Base-by-base conservation (phyloP, 805 yeast genomes). In the Yamadazyma kitorensis region DNA sequence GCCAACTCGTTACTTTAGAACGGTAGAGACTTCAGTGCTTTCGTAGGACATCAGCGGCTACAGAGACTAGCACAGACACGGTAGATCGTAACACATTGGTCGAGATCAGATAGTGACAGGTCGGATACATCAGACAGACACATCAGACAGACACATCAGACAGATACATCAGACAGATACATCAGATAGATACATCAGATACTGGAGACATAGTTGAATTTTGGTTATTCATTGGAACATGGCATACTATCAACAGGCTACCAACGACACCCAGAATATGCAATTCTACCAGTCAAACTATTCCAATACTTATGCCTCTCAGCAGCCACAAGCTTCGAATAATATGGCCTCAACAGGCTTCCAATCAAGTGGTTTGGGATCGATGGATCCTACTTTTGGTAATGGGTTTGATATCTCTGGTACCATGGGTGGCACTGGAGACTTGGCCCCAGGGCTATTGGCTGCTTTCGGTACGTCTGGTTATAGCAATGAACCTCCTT, bases 401-500 rank as follows among this genome's bases (percentile, higher is more conserved):
- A 43, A 51, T 10, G 54, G 52, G 21, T 55, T 58, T 20, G 69
- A 64, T 37, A 61, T 69, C 14, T 54, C 64, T 17, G 73, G 73
- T 5, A 55, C 51, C 12, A 68, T 68, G 70, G n/a, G n/a, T n/a
- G 70, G 68, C 9, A 48, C 48, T 11, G 62, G 73, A 40, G 68
- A 69, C 34, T 66, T 91, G 31, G 72, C 86, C 1, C 66, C 78
- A 0, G 98, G 98, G 1, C 54, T 88, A 29, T 58, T 94, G 4
- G 95, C 96, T 4, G 98, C 98, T 0, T 82, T 93, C 51, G 86
- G 96, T 2, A 84, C 96, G 0, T 70, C 83, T 1, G 98, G 98
- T 0, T 93, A 93, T 53, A 80, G 96, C 0, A 91, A 88, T n/a
- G 98, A 93, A 57, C 89, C 95, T 0, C 88, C 97, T 2, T 66